Conservation (phyloP, 2,329 filamentous ascomycete genomes). For the Aspergillus ustus region DNA sequence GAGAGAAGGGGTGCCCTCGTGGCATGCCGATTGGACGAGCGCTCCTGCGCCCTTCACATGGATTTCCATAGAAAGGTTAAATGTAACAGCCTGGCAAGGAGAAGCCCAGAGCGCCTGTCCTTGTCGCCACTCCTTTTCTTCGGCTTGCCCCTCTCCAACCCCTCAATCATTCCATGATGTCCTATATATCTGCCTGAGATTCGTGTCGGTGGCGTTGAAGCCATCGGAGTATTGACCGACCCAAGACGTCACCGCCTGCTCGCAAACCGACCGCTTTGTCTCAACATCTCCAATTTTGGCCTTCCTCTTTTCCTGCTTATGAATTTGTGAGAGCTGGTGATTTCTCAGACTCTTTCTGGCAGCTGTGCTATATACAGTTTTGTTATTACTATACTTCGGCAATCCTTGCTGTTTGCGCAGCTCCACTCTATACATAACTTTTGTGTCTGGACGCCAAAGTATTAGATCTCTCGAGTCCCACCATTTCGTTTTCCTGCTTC, state of each 20-base stretch:
- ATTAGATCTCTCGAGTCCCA: background rate
- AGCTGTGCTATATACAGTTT: background rate
- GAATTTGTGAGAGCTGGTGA: background rate
- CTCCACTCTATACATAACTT: conserved; percentile 5
- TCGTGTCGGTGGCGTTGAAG: conserved; percentile 8
- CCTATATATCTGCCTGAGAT: background rate
- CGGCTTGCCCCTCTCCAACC: background rate
- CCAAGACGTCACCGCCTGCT: conserved; percentile 30
- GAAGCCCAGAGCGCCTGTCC: background rate
- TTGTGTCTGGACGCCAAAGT: conserved; percentile 15
- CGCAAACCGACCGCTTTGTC: conserved; percentile 20
- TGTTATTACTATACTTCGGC: background rate
- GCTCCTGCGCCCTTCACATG: conserved; percentile 1
- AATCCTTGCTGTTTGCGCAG: background rate
- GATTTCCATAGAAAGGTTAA: background rate
- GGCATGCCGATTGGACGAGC: conserved; percentile 27
- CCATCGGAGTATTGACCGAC: conserved; percentile 14
- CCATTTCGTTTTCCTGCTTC: background rate
- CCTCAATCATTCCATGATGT: background rate
- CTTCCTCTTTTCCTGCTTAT: background rate
- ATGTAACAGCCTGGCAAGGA: conserved; percentile 2
- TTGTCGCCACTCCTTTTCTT: background rate
- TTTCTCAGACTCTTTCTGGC: background rate
- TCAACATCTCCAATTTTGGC: conserved; percentile 13
- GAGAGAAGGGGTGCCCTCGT: conserved; percentile 17